Evolutionary conservation across 2,329 filamentous ascomycete species (phyloP).

Genomic region (Hypoxylon rubiginosum): DNA sequence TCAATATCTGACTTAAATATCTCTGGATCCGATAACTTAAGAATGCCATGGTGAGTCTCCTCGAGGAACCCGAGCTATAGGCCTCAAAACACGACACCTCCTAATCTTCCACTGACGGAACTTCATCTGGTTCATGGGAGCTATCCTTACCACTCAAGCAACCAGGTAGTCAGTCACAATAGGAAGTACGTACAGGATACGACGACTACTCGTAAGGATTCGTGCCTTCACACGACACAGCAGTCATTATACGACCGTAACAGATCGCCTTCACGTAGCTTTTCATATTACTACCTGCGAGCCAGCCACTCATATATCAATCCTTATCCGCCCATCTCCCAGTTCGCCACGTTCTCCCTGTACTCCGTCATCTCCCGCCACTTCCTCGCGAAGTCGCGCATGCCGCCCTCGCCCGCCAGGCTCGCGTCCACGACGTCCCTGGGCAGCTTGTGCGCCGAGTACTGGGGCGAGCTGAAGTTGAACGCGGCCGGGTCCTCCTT

Average conservation of each 20-base stretch:
- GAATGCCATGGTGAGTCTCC: too few species aligned
- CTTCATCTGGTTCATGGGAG: neutral
- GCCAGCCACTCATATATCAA: neutral
- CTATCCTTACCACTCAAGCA: too few species aligned
- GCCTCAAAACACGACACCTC: too few species aligned
- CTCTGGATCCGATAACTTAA: too few species aligned
- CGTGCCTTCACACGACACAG: neutral
- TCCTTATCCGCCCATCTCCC: slow-evolving; percentile 47
- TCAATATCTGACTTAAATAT: too few species aligned
- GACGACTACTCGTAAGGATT: neutral
- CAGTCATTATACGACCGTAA: neutral
- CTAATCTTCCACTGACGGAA: too few species aligned
- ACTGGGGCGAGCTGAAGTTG: slow-evolving; percentile 86
- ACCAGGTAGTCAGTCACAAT: too few species aligned
- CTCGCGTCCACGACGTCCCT: slow-evolving; percentile 88
- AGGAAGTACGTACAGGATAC: too few species aligned
- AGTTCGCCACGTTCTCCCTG: slow-evolving; percentile 48
- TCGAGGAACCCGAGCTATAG: too few species aligned
- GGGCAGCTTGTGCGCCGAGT: slow-evolving; percentile 95
- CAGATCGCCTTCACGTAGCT: neutral
- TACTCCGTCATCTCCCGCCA: slow-evolving; percentile 72
- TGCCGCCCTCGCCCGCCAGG: slow-evolving; percentile 76
- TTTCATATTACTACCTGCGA: slow-evolving; percentile 4
- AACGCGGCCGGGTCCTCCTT: slow-evolving; percentile 90
- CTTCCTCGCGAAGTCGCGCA: slow-evolving; percentile 83